A percentile compares a stretch with the other conserved stretches of the same genome.
These are phyloP conservation scores for Selaginella moellendorffii DNA, from an alignment of 75 land plant species.

Conservation along the genomic window DNA sequence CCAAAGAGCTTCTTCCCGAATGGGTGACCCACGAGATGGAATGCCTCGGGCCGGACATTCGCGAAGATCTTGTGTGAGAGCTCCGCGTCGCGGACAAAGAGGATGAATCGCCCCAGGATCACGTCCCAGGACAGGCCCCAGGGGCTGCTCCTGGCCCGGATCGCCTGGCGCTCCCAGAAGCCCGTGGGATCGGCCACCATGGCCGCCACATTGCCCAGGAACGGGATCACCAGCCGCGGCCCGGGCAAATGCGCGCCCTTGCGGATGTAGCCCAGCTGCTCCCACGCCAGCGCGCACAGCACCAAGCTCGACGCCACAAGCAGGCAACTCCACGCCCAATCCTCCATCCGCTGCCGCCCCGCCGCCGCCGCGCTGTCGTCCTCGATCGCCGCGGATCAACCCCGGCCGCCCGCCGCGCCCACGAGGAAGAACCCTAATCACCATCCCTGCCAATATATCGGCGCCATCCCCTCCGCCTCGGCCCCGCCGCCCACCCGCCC, in stretches of 20 bases:
- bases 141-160: constrained; percentile 18
- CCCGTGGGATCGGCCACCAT: constrained; percentile 47
- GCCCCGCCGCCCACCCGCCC: too few relatives aligned
- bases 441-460: too few relatives aligned
- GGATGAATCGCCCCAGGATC: constrained; percentile 56
- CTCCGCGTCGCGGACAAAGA: constrained; percentile 61
- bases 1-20: constrained; percentile 94
- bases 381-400: too few relatives aligned
- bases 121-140: constrained; percentile 55
- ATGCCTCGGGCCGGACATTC: constrained; percentile 73
- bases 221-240: constrained; percentile 52
- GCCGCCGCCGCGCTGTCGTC: background rate
- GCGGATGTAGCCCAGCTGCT: constrained; percentile 49
- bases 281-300: constrained; percentile 6
- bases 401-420: background rate
- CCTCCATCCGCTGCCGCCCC: background rate
- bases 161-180: constrained; percentile 65
- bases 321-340: background rate
- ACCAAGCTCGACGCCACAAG: background rate
- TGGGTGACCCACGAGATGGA: constrained; percentile 80
- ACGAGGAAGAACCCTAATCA: background rate
- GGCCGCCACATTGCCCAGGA: constrained; percentile 50
- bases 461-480: too few relatives aligned
- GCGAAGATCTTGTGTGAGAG: constrained; percentile 73
- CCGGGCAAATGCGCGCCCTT: constrained; percentile 60